Evolutionary conservation across 164 flowering plant genomes (phyloP), one percentile per base, ranked within the genome.

Genomic region (Aristolochia contorta): DNA sequence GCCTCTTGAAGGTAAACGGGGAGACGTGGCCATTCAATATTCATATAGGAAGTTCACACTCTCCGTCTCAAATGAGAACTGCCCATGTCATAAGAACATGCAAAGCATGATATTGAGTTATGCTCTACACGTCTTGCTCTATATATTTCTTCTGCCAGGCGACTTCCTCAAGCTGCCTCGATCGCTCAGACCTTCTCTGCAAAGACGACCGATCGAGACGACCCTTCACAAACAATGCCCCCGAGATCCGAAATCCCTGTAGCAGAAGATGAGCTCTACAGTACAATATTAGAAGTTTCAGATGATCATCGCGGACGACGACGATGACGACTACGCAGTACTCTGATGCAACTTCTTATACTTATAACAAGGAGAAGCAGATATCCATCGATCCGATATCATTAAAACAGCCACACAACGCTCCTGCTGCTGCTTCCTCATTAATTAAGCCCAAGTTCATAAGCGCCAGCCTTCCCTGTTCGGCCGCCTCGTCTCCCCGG

Each of bases 311-410:
- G n/a, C n/a, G n/a, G n/a, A n/a, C n/a, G n/a, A n/a, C n/a, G n/a
- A n/a, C n/a, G n/a, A n/a, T n/a, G n/a, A n/a, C n/a, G n/a, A n/a
- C n/a, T n/a, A n/a, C n/a, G n/a, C n/a, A n/a, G n/a, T n/a, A n/a
- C n/a, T n/a, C n/a, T n/a, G n/a, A n/a, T n/a, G n/a, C n/a, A n/a
- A n/a, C n/a, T n/a, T n/a, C n/a, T n/a, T n/a, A n/a, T n/a, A n/a
- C n/a, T n/a, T n/a, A n/a, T n/a, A n/a, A n/a, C n/a, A 21, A 20
- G 27, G 87, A 80, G 70, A 83, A 69, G 69, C 84, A 84, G 70
- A 80, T 77, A 58, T 76, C 76, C 0, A 79, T 83, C 15, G 89
- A 87, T 68, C 87, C 95, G 1, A 54, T 73, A 32, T 83, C 95
- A 1, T 22, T 82, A 62, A 74, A 53, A 47, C 72, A 67, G 61